These are phyloP conservation scores for Purpureocillium takamizusanense DNA, from an alignment of 2,329 filamentous ascomycete species.

Conservation along the genomic window DNA sequence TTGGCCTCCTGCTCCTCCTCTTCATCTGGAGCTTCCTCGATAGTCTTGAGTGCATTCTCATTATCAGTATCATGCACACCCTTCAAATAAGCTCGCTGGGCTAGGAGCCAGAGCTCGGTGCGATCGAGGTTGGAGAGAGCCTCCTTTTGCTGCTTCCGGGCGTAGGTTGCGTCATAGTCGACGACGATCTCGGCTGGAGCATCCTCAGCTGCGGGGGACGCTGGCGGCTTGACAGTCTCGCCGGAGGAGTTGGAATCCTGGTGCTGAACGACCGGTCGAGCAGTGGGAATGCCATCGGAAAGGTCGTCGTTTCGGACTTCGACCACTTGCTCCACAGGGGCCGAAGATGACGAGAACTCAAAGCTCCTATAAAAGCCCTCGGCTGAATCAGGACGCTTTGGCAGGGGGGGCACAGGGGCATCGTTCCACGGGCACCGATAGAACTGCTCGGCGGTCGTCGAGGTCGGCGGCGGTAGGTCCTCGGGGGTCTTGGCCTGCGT, in stretches of 20 bases:
- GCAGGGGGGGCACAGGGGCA: conserved; percentile 24
- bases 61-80: conserved; percentile 46
- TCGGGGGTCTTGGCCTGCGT: conserved; percentile 45
- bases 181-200: conserved; percentile 55
- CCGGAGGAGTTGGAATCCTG: conserved; percentile 19
- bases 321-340: conserved; percentile 58
- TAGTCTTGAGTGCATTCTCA: conserved; percentile 26
- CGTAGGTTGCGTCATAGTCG: conserved; percentile 69
- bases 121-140: conserved; percentile 71
- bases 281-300: conserved; percentile 58
- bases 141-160: conserved; percentile 60
- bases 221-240: conserved; percentile 21
- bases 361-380: conserved; percentile 29
- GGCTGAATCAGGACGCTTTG: conserved; percentile 24
- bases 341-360: conserved; percentile 27
- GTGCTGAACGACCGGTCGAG: conserved; percentile 36
- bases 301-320: conserved; percentile 38
- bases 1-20: conserved; percentile 13
- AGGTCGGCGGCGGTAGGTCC: conserved; percentile 59
- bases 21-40: conserved; percentile 23
- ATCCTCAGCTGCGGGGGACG: conserved; percentile 43
- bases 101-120: conserved; percentile 77
- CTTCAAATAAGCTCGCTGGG: conserved; percentile 69
- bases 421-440: conserved; percentile 74
- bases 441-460: conserved; percentile 85